These are phyloP conservation scores for Kodamaea kakaduensis DNA, from an alignment of 805 yeast species.

Conservation along the genomic window DNA sequence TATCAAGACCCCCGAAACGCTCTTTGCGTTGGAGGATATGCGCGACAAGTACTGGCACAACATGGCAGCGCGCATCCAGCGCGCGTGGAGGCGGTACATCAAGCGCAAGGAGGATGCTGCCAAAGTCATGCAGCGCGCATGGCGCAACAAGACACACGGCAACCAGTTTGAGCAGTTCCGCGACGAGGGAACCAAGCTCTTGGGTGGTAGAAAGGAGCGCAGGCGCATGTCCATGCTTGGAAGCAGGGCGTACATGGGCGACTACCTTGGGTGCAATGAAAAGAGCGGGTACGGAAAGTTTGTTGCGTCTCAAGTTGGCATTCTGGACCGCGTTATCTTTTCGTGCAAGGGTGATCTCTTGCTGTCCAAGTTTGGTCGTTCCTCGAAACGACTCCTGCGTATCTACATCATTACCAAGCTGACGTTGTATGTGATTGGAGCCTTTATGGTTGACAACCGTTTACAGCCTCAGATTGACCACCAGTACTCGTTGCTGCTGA, in stretches of 20 bases:
- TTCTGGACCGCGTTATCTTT: constrained; percentile 67
- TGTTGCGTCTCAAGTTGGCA: constrained; percentile 63
- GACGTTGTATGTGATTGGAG: constrained; percentile 67
- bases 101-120: constrained; percentile 86
- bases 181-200: constrained; percentile 71
- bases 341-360: constrained; percentile 80
- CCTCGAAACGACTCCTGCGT: constrained; percentile 74
- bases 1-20: constrained; percentile 93
- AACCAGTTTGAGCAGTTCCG: constrained; percentile 79
- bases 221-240: constrained; percentile 85
- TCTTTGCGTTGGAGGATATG: constrained; percentile 93
- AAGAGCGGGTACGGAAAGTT: constrained; percentile 68
- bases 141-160: constrained; percentile 78
- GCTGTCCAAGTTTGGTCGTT: constrained; percentile 85
- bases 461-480: constrained; percentile 59
- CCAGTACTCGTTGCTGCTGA: constrained; percentile 53
- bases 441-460: constrained; percentile 58
- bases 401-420: constrained; percentile 64
- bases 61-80: constrained; percentile 96
- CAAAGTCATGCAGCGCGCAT: constrained; percentile 69
- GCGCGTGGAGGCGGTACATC: constrained; percentile 89
- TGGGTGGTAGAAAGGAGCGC: constrained; percentile 80
- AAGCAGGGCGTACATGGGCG: constrained; percentile 89
- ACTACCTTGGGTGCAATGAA: constrained; percentile 82
- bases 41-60: constrained; percentile 97